A percentile compares a stretch with the other conserved stretches of the same genome.
phyloP scores from a whole-genome alignment of 2,329 filamentous ascomycete genomes.

The Epichloe typhina region DNA sequence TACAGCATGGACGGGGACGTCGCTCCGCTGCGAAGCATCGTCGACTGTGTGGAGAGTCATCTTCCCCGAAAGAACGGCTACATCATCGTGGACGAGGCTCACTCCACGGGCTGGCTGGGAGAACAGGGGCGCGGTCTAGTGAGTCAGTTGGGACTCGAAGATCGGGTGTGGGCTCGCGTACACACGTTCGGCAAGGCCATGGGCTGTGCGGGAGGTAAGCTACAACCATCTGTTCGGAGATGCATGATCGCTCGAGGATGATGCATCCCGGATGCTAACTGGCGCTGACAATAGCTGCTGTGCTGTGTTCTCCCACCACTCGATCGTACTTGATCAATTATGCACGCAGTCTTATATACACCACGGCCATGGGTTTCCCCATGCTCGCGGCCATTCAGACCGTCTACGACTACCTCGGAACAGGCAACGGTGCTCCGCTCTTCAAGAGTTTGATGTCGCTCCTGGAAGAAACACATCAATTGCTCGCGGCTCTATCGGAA shows the following conservation, averaged over 20 bases:
- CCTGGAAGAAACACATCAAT: slow-evolving; percentile 26
- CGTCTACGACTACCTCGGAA: slow-evolving; percentile 42
- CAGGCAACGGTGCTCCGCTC: slow-evolving; percentile 30
- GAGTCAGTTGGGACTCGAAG: slow-evolving; percentile 40
- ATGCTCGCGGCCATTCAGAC: slow-evolving; percentile 44
- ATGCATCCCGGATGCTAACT: not conserved
- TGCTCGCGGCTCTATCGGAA: slow-evolving; percentile 27
- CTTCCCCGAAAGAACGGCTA: slow-evolving; percentile 46
- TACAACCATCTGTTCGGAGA: too few species aligned
- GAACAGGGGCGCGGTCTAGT: slow-evolving; percentile 43
- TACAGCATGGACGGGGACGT: slow-evolving; percentile 81
- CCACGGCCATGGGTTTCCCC: slow-evolving; percentile 53
- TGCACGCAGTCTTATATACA: slow-evolving; percentile 62
- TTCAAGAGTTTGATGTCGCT: slow-evolving; percentile 19
- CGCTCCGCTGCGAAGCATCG: slow-evolving; percentile 47
- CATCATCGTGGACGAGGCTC: slow-evolving; percentile 56
- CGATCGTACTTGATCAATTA: slow-evolving; percentile 62
- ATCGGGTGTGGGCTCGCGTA: slow-evolving; percentile 41
- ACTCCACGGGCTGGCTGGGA: slow-evolving; percentile 50
- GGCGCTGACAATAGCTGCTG: slow-evolving; percentile 23
- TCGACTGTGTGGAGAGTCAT: slow-evolving; percentile 39
- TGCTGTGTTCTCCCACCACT: slow-evolving; percentile 47
- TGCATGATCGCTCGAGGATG: not conserved
- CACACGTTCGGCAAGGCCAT: slow-evolving; percentile 58
- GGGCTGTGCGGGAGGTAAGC: slow-evolving; percentile 54